phyloP scores from a whole-genome alignment of 2,329 filamentous ascomycete genomes.

The Huntiella abstrusa region DNA sequence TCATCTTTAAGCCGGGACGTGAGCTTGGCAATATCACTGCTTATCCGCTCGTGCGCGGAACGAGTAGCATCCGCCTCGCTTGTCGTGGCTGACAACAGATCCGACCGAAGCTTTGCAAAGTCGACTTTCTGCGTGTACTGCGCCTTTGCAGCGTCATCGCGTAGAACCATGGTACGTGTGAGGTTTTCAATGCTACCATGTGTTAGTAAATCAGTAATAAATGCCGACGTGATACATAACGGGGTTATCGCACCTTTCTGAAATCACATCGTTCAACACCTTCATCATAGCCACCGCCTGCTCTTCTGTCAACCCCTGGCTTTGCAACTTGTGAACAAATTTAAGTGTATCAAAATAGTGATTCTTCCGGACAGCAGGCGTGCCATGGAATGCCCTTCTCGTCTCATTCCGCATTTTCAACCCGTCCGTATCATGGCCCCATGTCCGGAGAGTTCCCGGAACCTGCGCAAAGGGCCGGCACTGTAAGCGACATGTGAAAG shows the following conservation, averaged over 20 bases:
- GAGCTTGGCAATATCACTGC: constrained; percentile 87
- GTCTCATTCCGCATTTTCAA: too few relatives aligned
- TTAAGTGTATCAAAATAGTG: constrained; percentile 98
- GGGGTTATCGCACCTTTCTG: constrained; percentile 49
- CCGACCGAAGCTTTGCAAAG: constrained; percentile 89
- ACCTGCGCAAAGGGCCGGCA: too few relatives aligned
- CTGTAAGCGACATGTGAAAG: too few relatives aligned
- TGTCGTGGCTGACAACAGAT: constrained; percentile 78
- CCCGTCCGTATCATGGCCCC: too few relatives aligned
- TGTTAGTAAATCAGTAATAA: not conserved
- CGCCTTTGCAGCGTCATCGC: constrained; percentile 74
- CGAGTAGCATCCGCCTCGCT: constrained; percentile 80
- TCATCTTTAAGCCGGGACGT: constrained; percentile 81
- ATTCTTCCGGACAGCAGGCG: constrained; percentile 42
- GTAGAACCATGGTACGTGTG: constrained; percentile 91
- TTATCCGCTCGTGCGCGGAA: constrained; percentile 75
- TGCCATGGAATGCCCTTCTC: constrained; percentile 48
- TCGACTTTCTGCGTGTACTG: constrained; percentile 83
- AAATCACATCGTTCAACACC: constrained; percentile 87
- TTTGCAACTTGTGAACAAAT: constrained; percentile 77
- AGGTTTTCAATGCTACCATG: constrained; percentile 70
- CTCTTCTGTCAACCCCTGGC: constrained; percentile 86
- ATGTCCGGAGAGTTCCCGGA: too few relatives aligned
- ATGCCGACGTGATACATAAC: too few relatives aligned
- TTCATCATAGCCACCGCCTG: constrained; percentile 98